Evolutionary conservation across 2,329 filamentous ascomycete genomes (phyloP), one percentile per base, ranked within the genome.

Genomic region (Fusarium fracticaudum): DNA sequence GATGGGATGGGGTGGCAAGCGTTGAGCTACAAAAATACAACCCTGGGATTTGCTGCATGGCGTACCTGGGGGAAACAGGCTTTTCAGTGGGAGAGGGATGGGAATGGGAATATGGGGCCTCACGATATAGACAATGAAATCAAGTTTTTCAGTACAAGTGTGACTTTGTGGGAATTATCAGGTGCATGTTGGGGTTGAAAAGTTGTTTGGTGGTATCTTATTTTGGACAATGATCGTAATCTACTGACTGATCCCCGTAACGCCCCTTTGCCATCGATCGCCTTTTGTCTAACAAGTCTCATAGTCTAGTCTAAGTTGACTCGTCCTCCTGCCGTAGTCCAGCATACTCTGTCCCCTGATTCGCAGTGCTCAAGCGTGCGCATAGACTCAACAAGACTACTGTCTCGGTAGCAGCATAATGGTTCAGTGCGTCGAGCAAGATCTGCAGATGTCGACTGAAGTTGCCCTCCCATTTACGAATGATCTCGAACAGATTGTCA

Each of bases 361-460:
- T 94, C 18, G 93, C 94, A 67, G 93, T 94, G 78, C 93, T 95
- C 79, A 97, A 81, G 69, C 94, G 85, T 18, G 94, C 94, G 80
- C 94, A 97, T 22, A 99, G 86, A 74, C 95, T 96, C 71, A 98
- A 85, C 74, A 99, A 87, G 24, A 98, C 96, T 7, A 98, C 96
- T 44, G 96, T 98, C 85, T 99, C 96, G 0, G 96, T 98, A 0
- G 96, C 96, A 6, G 96, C 96, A 78, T 98, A 97, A 83, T 98
- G 98, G 78, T 99, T 98, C 72, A 99, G 87, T 69, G 94, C 96
- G 81, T 98, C 96, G 43, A 98, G 90, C 78, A 99, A 83, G 75
- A 98, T 98, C 85, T 97, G 95, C 77, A 99, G 84, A 83, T 98
- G 96, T 53, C 95, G 87, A 65, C 93, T 93, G 81, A 99, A 99